phyloP scores from a whole-genome alignment of 768 basidiomycete genomes.

The Rhizopogon rudus region DNA sequence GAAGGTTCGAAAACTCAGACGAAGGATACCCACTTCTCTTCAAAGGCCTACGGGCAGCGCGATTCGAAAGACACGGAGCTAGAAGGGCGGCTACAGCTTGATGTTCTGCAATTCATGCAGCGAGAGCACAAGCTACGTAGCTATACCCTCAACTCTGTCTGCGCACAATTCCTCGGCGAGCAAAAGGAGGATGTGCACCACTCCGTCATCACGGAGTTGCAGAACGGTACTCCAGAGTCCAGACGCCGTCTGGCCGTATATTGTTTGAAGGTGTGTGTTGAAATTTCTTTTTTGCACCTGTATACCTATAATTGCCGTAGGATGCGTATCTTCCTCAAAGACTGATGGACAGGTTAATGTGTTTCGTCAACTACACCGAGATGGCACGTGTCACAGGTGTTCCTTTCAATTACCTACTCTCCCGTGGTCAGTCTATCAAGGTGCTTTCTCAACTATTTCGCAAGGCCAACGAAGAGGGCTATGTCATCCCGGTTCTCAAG shows the following conservation, averaged over 20 bases:
- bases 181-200: constrained; percentile 99
- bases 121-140: constrained; percentile 96
- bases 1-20: constrained; percentile 71
- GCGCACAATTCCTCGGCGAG: constrained; percentile 95
- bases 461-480: constrained; percentile 87
- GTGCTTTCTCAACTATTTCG: constrained; percentile 95
- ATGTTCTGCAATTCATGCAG: constrained; percentile 97
- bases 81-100: constrained; percentile 92
- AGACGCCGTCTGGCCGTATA: constrained; percentile 92
- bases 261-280: constrained; percentile 76
- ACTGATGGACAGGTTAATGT: constrained; percentile 97
- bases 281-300: not conserved
- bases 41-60: constrained; percentile 94
- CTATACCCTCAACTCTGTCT: constrained; percentile 97
- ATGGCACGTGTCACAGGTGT: constrained; percentile 99
- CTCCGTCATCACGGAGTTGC: constrained; percentile 96
- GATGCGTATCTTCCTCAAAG: constrained; percentile 98
- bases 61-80: constrained; percentile 92
- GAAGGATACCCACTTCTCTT: constrained; percentile 96
- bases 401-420: constrained; percentile 92
- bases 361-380: constrained; percentile 96
- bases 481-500: constrained; percentile 82
- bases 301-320: constrained; percentile 32
- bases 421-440: constrained; percentile 97
- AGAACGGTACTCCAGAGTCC: constrained; percentile 94